Evolutionary conservation across 768 basidiomycete genomes (phyloP), one percentile per base, ranked within the genome.

Genomic region (Lactarius sanguifluus): DNA sequence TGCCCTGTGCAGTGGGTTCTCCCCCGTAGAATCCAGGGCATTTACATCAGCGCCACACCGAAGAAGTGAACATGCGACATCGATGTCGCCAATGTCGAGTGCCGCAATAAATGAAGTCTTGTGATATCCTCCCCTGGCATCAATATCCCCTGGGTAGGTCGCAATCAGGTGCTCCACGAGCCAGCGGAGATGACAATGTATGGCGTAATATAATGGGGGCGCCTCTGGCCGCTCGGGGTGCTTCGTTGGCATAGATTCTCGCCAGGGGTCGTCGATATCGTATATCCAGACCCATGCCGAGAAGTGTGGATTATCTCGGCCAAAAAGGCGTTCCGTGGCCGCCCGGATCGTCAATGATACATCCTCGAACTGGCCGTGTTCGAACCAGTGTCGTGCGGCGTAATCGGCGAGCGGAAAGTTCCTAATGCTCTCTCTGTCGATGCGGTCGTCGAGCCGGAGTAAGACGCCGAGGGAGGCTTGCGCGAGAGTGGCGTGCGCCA

Each of bases 281-380:
- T 60, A 55, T n/a, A 60, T 20, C 64, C 64, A 60, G 10, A 55
- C n/a, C 59, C 64, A 65, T 0, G 28, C 30, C 0, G 28, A 9
- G 18, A 65, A 34, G 4, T 65, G 52, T 43, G 13, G 32, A 8
- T 20, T 45, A 0, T 7, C 20, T 2, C 58, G 30, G 36, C 55
- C 59, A 20, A 65, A 65, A 0, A 65, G 59, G 7, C 13, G n/a
- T 13, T 36, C 47, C 18, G 43, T 65, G 2, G 56, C 57, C 13
- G 54, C 64, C 23, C 10, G 12, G 1, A 55, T 34, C 1, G 1
- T 16, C 10, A 4, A 13, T 3, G 41, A 32, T 1, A 55, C 59
- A 8, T 30, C 12, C 20, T 54, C 59, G 20, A 45, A 54, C 41
- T 5, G 50, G 2, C 58, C 40, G 47, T 65, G 64, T 0, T 15